Evolutionary conservation across 2,329 filamentous ascomycete genomes (phyloP).

Genomic region (Hymenoscyphus salicellus): DNA sequence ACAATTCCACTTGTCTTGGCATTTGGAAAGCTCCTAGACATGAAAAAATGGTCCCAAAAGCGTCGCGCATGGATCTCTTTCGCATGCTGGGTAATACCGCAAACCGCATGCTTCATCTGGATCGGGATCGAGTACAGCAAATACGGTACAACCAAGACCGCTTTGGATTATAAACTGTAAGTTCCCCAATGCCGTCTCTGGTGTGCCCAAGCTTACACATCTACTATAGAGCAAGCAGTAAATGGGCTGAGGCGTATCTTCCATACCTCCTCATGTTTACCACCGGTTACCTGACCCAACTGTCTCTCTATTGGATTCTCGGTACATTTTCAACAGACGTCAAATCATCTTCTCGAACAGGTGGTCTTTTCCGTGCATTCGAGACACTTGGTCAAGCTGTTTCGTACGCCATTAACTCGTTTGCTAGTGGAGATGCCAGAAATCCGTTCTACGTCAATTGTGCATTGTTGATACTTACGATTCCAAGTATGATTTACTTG

Average conservation of each 20-base stretch:
- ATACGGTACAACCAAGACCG: constrained; percentile 15
- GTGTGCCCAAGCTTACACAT: neutral
- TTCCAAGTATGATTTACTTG: constrained; percentile 19
- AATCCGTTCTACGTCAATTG: constrained; percentile 23
- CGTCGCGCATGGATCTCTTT: constrained; percentile 34
- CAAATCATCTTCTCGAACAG: constrained; percentile 41
- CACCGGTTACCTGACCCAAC: constrained; percentile 21
- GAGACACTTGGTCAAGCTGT: constrained; percentile 41
- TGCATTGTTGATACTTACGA: constrained; percentile 12
- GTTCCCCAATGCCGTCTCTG: too few species aligned
- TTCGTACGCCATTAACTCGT: constrained; percentile 35
- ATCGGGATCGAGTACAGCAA: constrained; percentile 27
- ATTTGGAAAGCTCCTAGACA: constrained; percentile 29
- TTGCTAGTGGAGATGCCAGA: constrained; percentile 15
- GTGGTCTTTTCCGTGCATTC: constrained; percentile 48
- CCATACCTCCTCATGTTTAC: constrained; percentile 22
- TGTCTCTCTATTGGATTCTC: constrained; percentile 39
- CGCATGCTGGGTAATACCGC: constrained; percentile 33
- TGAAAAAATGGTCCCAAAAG: constrained; percentile 32
- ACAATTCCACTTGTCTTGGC: constrained; percentile 20
- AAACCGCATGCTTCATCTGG: constrained; percentile 36
- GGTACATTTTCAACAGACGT: constrained; percentile 39
- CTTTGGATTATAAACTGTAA: constrained; percentile 19
- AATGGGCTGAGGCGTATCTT: constrained; percentile 23
- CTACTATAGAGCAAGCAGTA: neutral